These are phyloP conservation scores for Zygotorulaspora chibaensis DNA, from an alignment of 805 yeast genomes.

Conservation along the genomic window DNA sequence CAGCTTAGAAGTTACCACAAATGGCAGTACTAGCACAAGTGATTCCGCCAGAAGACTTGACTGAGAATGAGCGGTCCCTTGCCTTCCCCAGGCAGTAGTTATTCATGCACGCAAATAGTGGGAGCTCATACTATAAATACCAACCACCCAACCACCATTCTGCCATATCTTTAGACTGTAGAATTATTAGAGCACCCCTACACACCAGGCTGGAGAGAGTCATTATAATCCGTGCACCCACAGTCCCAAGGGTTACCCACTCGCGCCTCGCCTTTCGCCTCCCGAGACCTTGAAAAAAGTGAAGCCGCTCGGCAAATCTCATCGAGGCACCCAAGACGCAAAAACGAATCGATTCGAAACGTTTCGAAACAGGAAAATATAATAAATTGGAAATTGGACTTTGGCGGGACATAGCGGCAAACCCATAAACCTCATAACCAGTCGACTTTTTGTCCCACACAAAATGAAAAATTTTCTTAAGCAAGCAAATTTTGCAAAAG, in stretches of 20 bases:
- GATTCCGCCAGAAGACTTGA: conserved; percentile 4
- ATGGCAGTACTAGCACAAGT: conserved; percentile 18
- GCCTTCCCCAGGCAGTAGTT: too few relatives aligned
- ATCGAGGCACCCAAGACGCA: background rate
- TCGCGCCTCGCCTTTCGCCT: background rate
- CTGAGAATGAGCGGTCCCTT: background rate
- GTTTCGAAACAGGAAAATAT: background rate
- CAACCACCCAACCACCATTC: background rate
- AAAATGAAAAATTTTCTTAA: conserved; percentile 7
- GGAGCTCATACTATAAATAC: background rate
- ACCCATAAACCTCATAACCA: background rate
- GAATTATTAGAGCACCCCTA: background rate
- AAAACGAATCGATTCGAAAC: conserved; percentile 1
- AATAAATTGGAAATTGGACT: background rate
- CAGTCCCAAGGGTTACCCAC: too few relatives aligned
- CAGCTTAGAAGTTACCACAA: conserved; percentile 30
- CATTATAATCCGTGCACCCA: background rate
- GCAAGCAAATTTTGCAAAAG: background rate
- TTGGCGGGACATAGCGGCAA: background rate
- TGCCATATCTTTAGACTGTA: too few relatives aligned
- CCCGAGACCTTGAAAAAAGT: too few relatives aligned
- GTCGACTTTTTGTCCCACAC: background rate
- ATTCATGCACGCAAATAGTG: background rate
- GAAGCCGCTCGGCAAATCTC: background rate
- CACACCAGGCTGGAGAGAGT: background rate